Conservation (phyloP, 495 filamentous ascomycete species). For the Glutinoglossum americanum region DNA sequence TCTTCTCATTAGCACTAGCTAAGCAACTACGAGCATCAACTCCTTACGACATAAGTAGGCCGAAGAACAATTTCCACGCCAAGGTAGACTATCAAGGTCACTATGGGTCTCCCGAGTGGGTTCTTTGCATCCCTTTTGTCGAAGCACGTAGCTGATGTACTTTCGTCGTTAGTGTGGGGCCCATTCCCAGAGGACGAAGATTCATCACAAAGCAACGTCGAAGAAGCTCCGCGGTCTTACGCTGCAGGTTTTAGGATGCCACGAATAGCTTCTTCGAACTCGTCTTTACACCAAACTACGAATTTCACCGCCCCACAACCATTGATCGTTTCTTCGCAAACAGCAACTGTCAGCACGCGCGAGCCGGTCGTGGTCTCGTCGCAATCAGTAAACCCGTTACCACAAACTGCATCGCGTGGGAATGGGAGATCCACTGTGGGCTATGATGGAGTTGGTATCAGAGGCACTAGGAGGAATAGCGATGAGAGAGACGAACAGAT, state of each 20-base stretch:
- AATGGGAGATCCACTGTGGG: background rate
- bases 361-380: background rate
- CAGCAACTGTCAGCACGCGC: background rate
- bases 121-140: background rate
- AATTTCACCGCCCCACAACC: background rate
- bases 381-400: background rate
- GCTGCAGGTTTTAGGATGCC: background rate
- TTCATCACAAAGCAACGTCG: background rate
- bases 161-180: background rate
- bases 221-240: background rate
- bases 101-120: background rate
- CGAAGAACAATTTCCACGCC: too few relatives aligned
- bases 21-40: too few relatives aligned
- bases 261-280: background rate
- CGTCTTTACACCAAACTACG: background rate
- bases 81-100: too few relatives aligned
- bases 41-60: too few relatives aligned
- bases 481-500: conserved; percentile 1
- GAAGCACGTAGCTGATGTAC: background rate
- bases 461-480: background rate
- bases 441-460: background rate
- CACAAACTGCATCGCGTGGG: background rate
- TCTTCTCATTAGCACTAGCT: too few relatives aligned
- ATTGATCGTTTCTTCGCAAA: background rate
- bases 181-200: background rate